Conservation (phyloP, 306 rosid genomes). For the Biancaea sappan region DNA sequence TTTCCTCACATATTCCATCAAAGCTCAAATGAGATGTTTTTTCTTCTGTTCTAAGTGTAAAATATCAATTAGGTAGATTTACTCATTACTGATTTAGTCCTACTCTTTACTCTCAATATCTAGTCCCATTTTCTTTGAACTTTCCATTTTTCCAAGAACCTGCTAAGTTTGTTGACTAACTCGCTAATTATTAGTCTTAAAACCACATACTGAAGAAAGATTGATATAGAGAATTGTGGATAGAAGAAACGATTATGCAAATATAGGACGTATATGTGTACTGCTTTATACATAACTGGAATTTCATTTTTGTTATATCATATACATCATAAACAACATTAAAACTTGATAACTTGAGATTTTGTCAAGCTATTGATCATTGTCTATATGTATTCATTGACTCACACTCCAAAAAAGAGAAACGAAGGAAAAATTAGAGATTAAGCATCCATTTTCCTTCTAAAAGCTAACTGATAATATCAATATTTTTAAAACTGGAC, state of each 20-base stretch:
- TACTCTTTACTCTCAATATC: conserved; percentile 25
- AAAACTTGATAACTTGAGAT: conserved; percentile 21
- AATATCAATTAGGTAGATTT: neutral
- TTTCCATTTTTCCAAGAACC: neutral
- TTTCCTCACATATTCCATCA: too few relatives aligned
- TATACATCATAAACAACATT: neutral
- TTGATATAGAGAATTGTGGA: neutral
- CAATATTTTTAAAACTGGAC: too few relatives aligned
- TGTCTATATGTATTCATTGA: conserved; percentile 50
- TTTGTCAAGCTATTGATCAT: conserved; percentile 42
- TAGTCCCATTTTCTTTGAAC: neutral
- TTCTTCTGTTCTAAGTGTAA: too few relatives aligned
- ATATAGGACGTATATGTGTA: conserved; percentile 28
- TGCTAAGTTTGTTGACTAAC: neutral
- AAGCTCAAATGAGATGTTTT: too few relatives aligned
- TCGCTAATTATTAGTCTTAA: conserved; percentile 6
- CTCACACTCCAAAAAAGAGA: conserved; percentile 43
- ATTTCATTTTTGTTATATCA: conserved; percentile 10
- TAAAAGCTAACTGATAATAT: conserved; percentile 36
- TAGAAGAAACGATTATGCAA: neutral
- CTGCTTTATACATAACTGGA: neutral
- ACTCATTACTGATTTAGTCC: conserved; percentile 30
- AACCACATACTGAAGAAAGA: neutral
- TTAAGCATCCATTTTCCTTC: conserved; percentile 37
- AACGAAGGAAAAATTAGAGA: conserved; percentile 24